Base-by-base conservation (phyloP, 2,329 filamentous ascomycete species). In the Aotearoamyces nothofagi region DNA sequence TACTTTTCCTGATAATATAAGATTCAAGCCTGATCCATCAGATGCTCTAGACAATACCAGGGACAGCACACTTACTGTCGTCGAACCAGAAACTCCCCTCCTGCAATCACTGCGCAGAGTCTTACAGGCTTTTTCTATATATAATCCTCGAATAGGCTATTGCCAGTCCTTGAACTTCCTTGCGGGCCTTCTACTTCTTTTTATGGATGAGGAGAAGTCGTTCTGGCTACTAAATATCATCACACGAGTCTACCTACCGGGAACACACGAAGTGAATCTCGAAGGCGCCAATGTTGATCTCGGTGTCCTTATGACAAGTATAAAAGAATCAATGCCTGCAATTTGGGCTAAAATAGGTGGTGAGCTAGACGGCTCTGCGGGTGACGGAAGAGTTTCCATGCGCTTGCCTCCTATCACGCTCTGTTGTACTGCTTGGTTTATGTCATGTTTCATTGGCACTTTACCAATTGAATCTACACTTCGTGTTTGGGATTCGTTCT, bases 121-220 rank as follows among this genome's bases (percentile, higher is more conserved):
- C 1, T 60, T 96, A 15, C 79, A 82, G 45, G 84, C 86, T 8
- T 96, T 94, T 51, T 76, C 87, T 2, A 67, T 93, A 23, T 82
- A 93, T 56, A 92, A 92, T 43, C 84, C 87, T 1, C 70, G 70
- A 31, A 92, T 94, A 41, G 87, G 87, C 9, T 96, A 96, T 53
- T 96, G 87, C 47, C 87, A 96, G 51, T 92, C 81, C 12, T 69
- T 96, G 16, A 96, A 96, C 53, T 96, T 96, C 53, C 68, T 96
- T 28, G 84, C 87, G 4, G 87, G 86, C 4, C 66, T 96, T 29
- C 62, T 96, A 2, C 69, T 96, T 2, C 64, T 96, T 3, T 94
- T 96, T 50, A 74, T 94, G 46, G 70, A 68, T 4, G 87, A 93
- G 50, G 86, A 94, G 52, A 86, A 92, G 42, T 70, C 78, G 3